Base-by-base conservation (phyloP, 2,329 filamentous ascomycete genomes). In the Neocucurbitaria cava region DNA sequence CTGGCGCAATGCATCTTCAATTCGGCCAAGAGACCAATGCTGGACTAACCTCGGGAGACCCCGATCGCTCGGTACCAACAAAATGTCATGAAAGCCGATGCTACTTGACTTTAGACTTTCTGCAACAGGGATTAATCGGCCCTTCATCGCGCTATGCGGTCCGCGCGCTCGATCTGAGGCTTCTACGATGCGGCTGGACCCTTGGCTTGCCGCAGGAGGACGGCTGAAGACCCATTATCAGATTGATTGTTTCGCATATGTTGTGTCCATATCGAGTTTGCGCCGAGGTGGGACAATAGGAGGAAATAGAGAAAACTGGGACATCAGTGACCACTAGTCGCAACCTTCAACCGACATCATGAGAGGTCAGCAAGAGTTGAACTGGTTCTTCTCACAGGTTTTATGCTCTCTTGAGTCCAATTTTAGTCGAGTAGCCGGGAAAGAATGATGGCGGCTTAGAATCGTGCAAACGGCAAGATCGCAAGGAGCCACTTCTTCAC, bases 101-200 rank as follows among this genome's bases (percentile, higher is more conserved):
- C 44, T 28, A 35, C 30, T 40, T 18, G 9, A 26, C 17, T 44
- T 36, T 41, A 38, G 28, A 38, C 3, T n/a, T 26, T 13, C 31
- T 21, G 30, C 26, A 20, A 13, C 30, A 33, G 21, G 20, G 23
- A 38, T 35, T 35, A 43, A 57, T 59, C 46, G 54, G 53, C 17
- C 15, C 15, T 15, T 31, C 5, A 18, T 9, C 24, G 26, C 39
- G 20, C 49, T 11, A 13, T 18, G 43, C 61, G 61, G 53, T 24
- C 55, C 58, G 58, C 56, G 42, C 42, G 53, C 51, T 56, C 20
- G 45, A 10, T 28, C 49, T 40, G 55, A 49, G 43, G 13, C 24
- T 20, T n/a, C 31, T 21, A 11, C 21, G 31, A n/a, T 46, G 44
- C 53, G 54, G 58, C 53, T 59, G 49, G 58, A 54, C 49, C 51